Evolutionary conservation across 352 stramenopile species (phyloP).

Genomic region (Pythium chondricola): DNA sequence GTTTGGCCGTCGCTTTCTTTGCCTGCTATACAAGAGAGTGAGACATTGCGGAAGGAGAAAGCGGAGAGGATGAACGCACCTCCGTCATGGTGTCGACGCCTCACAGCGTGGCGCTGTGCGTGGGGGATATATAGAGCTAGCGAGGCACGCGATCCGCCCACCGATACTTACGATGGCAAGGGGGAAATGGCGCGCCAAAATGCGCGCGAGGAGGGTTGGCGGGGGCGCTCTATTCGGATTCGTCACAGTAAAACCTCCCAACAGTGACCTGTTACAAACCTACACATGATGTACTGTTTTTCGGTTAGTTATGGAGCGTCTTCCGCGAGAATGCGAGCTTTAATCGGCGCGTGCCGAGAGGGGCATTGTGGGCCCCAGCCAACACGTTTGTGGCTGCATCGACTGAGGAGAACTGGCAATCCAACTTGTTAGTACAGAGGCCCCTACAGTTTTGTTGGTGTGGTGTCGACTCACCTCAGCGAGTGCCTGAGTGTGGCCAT

Average conservation of each 20-base stretch:
- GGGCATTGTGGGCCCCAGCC: constrained; percentile 40
- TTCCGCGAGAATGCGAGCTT: constrained; percentile 61
- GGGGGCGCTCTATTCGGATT: constrained; percentile 11
- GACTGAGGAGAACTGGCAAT: constrained; percentile 32
- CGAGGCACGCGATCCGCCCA: too few relatives aligned
- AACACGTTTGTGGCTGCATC: constrained; percentile 51
- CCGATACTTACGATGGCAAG: too few relatives aligned
- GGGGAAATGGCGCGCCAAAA: constrained; percentile 19
- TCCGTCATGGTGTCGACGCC: too few relatives aligned
- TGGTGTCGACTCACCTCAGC: constrained; percentile 27
- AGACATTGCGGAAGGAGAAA: not conserved
- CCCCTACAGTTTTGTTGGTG: too few relatives aligned
- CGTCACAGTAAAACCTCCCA: not conserved
- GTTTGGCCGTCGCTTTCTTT: constrained; percentile 44
- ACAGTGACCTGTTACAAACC: constrained; percentile 2
- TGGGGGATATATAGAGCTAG: too few relatives aligned
- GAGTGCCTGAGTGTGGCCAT: constrained; percentile 39
- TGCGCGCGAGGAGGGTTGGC: constrained; percentile 4
- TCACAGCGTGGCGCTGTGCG: too few relatives aligned
- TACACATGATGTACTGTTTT: too few relatives aligned
- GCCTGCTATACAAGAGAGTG: constrained; percentile 5
- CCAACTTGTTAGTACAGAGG: too few relatives aligned
- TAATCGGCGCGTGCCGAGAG: constrained; percentile 27
- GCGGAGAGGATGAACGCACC: constrained; percentile 3
- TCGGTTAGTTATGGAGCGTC: constrained; percentile 25